These are phyloP conservation scores for Aschersonia sp. DNA, from an alignment of 2,329 filamentous ascomycete genomes.

Conservation along the genomic window DNA sequence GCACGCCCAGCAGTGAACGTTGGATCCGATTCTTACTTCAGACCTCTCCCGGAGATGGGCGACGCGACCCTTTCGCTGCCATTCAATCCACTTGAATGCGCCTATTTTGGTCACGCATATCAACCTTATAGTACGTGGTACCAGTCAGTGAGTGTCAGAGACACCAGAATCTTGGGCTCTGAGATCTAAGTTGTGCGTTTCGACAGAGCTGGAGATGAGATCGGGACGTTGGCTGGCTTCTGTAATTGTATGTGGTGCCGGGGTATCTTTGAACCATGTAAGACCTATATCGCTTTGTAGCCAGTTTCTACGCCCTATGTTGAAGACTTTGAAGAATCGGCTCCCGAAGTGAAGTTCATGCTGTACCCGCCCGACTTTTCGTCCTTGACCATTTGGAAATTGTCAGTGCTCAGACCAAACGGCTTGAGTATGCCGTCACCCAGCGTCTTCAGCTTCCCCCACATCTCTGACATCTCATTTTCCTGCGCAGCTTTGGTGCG, in stretches of 20 bases:
- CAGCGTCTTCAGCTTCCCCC: slow-evolving; percentile 85
- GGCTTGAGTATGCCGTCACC: slow-evolving; percentile 87
- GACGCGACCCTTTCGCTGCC: slow-evolving; percentile 4
- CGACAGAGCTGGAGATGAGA: too few species aligned
- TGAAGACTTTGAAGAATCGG: slow-evolving; percentile 4
- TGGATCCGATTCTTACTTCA: background rate
- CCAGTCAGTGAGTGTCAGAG: slow-evolving; percentile 34
- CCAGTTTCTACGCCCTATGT: background rate
- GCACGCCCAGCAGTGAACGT: background rate
- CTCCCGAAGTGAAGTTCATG: slow-evolving; percentile 59
- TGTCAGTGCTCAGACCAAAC: slow-evolving; percentile 86
- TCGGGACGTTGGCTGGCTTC: too few species aligned
- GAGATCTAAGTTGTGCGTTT: background rate
- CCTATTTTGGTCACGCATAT: slow-evolving; percentile 63
- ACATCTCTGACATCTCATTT: slow-evolving; percentile 87
- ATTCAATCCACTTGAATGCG: slow-evolving; percentile 57
- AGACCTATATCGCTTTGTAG: too few species aligned
- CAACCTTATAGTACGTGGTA: slow-evolving; percentile 76
- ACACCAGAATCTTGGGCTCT: background rate
- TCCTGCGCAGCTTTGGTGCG: slow-evolving; percentile 67
- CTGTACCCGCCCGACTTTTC: slow-evolving; percentile 83
- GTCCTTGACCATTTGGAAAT: slow-evolving; percentile 89
- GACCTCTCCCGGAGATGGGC: background rate
- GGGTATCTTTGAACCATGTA: too few species aligned
- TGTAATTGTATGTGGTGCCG: too few species aligned